Percentiles rank a stretch among this genome's conserved stretches.
Evolutionary conservation across 495 filamentous ascomycete species (phyloP).

Genomic region (Parmelia sp.): DNA sequence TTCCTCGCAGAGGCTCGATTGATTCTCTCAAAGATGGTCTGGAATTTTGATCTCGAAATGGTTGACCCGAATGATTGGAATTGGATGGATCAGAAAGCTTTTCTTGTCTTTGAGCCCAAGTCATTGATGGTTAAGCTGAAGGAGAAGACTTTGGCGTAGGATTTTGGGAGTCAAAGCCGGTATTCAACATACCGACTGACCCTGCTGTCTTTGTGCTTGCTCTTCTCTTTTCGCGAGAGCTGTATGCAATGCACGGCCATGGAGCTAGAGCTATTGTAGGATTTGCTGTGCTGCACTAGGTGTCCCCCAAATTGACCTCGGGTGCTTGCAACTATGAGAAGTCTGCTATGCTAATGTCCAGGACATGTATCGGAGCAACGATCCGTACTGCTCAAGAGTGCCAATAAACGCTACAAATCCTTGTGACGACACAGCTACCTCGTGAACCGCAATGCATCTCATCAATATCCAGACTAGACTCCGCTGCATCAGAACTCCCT

Average conservation of each 20-base stretch:
- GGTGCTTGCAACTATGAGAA: not conserved
- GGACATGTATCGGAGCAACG: no score
- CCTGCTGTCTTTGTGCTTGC: no score
- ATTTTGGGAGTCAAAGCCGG: not conserved
- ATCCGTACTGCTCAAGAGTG: no score
- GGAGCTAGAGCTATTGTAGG: not conserved
- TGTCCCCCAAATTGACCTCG: not conserved
- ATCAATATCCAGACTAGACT: not conserved
- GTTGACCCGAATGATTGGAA: slow-evolving; percentile 8
- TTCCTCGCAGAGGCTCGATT: slow-evolving; percentile 16
- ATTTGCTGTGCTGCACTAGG: not conserved
- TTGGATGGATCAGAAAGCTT: slow-evolving; percentile 19
- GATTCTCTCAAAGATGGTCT: slow-evolving; percentile 20
- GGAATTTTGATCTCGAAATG: slow-evolving; percentile 16
- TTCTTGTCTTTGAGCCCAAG: slow-evolving; percentile 18
- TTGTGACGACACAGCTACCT: no score
- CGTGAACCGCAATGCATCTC: not conserved
- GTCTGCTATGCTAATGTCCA: not conserved
- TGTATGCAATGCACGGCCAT: not conserved
- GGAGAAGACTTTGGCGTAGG: slow-evolving; percentile 13
- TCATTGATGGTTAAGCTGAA: slow-evolving; percentile 11
- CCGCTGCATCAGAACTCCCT: not conserved
- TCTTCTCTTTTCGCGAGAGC: not conserved
- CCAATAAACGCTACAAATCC: not conserved
- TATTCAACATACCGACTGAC: slow-evolving; percentile 13